Evolutionary conservation across 2,329 filamentous ascomycete species (phyloP), one percentile per base, ranked within the genome.

Genomic region (Colletotrichum melonis): DNA sequence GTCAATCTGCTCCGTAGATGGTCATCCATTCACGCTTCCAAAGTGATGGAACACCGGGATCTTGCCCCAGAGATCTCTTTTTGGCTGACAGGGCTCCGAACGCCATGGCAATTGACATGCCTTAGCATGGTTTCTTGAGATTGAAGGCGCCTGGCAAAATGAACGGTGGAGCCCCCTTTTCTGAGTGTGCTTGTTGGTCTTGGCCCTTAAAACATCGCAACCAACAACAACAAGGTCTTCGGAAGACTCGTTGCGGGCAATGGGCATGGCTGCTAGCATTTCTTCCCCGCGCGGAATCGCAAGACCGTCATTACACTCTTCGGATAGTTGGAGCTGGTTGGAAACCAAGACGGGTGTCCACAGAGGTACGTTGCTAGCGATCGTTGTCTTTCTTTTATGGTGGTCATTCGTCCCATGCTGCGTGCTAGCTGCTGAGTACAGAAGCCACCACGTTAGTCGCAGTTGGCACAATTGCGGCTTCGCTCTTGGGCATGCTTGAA

Each of bases 121-220:
- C 56, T 12, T 52, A 38, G 24, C 58, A 58, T 64, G 59, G 28
- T 38, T 19, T 11, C 42, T 11, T 56, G 59, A 55, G 54, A 59
- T 60, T 59, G 54, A 46, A 69, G 28, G 66, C 59, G 59, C 58
- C 59, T 59, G 42, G 38, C 9, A 63, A 69, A 55, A 59, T 69
- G 59, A 60, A 46, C 16, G 32, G 59, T 24, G 59, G 66, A 60
- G 16, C 58, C 24, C 32, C 22, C n/a, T 30, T 22, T 58, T 38
- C 42, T 63, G 56, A 28, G 19, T 56, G 24, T 24, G 16, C 30
- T 49, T 38, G 19, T 19, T 32, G 56, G 42, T 63, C 32, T 49
- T 22, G 42, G 42, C 42, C 19, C 7, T 49, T 9, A 4, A 22
- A 49, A 22, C 42, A 22, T 49, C 6, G 42, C 9, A 22, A 49